Evolutionary conservation across 345 rosid genomes (phyloP).

Genomic region (Corymbia maculata): DNA sequence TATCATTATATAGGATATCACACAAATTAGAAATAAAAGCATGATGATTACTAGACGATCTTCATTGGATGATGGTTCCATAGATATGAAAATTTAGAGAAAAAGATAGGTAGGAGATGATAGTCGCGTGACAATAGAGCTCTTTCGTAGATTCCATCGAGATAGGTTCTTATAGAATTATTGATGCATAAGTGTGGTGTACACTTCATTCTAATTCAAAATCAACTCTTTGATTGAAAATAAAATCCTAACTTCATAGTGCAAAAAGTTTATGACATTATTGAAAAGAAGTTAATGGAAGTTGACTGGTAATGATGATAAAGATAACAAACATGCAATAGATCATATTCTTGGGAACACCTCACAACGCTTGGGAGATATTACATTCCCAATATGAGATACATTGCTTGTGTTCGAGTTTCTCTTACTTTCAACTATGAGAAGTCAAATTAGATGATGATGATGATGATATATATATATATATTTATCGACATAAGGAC

Average conservation of each 20-base stretch:
- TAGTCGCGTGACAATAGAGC: slow-evolving; percentile 65
- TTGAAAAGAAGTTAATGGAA: not conserved
- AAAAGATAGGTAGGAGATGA: slow-evolving; percentile 90
- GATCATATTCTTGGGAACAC: not conserved
- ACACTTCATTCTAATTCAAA: slow-evolving; percentile 72
- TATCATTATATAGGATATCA: slow-evolving; percentile 40
- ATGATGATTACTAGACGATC: slow-evolving; percentile 37
- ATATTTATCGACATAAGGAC: too few relatives aligned
- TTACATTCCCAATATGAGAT: not conserved
- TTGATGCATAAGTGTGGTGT: slow-evolving; percentile 95
- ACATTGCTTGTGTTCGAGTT: too few relatives aligned
- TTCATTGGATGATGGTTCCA: slow-evolving; percentile 72
- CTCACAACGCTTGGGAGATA: not conserved
- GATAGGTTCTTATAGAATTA: slow-evolving; percentile 82
- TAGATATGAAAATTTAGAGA: slow-evolving; percentile 68
- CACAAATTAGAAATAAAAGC: slow-evolving; percentile 19
- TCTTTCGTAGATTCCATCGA: slow-evolving; percentile 86
- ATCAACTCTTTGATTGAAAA: slow-evolving; percentile 14
- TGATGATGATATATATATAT: too few relatives aligned
- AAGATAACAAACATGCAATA: not conserved
- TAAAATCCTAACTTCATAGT: not conserved
- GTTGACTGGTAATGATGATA: not conserved
- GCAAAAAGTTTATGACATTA: not conserved
- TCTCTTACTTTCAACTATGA: not conserved
- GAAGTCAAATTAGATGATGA: too few relatives aligned